A percentile compares a stretch with the other conserved stretches of the same genome.
phyloP scores from a whole-genome alignment of 371 early-diverging fungal genomes.

The Mucor plumbeus region DNA sequence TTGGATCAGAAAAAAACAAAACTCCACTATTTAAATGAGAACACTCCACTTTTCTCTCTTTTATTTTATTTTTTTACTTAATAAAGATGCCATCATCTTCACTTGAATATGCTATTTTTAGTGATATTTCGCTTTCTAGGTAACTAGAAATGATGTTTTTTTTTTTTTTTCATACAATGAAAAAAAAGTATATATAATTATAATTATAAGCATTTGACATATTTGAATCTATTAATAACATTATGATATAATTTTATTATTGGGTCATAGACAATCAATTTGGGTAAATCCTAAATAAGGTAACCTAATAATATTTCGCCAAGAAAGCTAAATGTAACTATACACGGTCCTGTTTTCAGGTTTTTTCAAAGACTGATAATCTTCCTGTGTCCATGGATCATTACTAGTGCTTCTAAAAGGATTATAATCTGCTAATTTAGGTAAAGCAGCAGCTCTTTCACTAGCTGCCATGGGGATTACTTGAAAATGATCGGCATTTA shows the following conservation, averaged over 20 bases:
- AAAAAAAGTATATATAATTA: no score
- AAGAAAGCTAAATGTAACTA: background rate
- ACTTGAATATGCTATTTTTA: background rate
- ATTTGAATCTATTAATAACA: no score
- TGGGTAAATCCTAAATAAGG: background rate
- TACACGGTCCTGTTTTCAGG: background rate
- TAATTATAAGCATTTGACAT: no score
- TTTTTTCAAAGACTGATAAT: background rate
- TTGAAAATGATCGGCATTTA: background rate
- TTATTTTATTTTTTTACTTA: background rate
- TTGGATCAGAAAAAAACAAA: background rate
- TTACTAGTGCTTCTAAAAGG: background rate
- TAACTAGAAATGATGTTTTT: no score
- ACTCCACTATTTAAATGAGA: conserved; percentile 1
- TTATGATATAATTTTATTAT: no score
- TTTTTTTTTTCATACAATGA: no score
- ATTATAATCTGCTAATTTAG: background rate
- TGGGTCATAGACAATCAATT: background rate
- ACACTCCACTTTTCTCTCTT: background rate
- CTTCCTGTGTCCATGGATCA: background rate
- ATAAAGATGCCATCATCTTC: background rate
- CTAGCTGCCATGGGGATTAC: background rate
- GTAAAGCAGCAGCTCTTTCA: background rate
- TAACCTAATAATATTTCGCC: background rate
- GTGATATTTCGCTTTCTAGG: background rate